Evolutionary conservation across 2,329 filamentous ascomycete species (phyloP).

Genomic region (Apiospora marii): DNA sequence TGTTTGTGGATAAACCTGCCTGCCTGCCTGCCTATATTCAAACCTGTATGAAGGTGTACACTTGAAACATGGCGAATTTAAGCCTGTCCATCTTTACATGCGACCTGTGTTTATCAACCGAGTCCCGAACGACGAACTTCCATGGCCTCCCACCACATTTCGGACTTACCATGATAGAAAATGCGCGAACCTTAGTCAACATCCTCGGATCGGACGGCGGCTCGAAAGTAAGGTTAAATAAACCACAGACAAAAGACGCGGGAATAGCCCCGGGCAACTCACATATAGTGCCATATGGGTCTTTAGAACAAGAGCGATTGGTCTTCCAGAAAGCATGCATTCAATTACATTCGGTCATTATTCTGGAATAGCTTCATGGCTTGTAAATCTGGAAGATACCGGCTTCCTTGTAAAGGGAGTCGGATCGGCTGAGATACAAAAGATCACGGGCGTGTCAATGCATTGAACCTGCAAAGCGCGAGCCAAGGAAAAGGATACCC

Average conservation of each 20-base stretch:
- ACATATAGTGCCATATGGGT: no score
- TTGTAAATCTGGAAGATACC: background rate
- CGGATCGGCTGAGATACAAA: background rate
- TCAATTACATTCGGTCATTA: no score
- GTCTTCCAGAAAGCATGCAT: no score
- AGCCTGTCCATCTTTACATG: background rate
- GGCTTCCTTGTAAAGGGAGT: background rate
- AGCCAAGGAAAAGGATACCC: background rate
- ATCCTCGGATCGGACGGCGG: conserved; percentile 2
- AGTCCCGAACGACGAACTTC: background rate
- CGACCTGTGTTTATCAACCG: background rate
- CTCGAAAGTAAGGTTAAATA: conserved; percentile 8
- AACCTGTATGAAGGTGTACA: background rate
- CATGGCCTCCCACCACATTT: background rate
- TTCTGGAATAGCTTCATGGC: no score
- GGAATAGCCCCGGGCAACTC: background rate
- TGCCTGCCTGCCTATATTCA: background rate
- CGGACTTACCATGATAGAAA: background rate
- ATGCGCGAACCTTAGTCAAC: background rate
- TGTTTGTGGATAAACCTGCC: background rate
- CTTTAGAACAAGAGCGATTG: no score
- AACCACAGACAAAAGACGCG: background rate
- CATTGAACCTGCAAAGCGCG: background rate
- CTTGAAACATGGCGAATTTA: background rate
- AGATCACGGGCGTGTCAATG: background rate